Conservation (phyloP, 139 green algal species). For the Zygnema cylindricum region DNA sequence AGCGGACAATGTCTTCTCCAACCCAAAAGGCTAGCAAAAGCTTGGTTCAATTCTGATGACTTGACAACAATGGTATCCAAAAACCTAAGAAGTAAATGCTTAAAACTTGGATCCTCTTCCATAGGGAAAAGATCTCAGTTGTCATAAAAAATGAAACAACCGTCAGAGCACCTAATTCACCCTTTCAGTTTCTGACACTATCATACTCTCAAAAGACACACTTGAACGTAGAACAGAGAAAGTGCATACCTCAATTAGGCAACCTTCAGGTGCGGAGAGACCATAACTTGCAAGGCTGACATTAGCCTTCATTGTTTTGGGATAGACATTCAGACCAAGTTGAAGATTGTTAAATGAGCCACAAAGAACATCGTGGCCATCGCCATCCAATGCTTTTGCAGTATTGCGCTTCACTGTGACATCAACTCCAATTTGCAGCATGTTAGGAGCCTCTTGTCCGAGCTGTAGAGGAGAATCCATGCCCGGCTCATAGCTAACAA, state of each 20-base stretch:
- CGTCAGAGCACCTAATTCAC: not conserved
- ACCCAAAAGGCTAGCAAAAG: too few species aligned
- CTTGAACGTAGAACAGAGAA: too few species aligned
- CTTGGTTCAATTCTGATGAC: too few species aligned
- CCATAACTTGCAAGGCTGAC: conserved; percentile 69
- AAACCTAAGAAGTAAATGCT: too few species aligned
- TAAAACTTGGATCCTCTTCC: too few species aligned
- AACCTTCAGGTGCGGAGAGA: conserved; percentile 70
- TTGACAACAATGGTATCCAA: too few species aligned
- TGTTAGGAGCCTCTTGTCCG: conserved; percentile 57
- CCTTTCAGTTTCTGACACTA: not conserved
- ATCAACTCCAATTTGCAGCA: conserved; percentile 57
- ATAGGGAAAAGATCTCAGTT: too few species aligned
- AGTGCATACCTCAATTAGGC: conserved; percentile 70
- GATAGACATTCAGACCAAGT: conserved; percentile 63
- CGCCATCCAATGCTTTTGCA: conserved; percentile 61
- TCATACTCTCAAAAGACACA: not conserved
- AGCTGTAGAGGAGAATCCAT: conserved; percentile 65
- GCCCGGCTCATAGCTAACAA: conserved; percentile 67
- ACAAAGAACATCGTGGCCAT: conserved; percentile 36
- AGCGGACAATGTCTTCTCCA: too few species aligned
- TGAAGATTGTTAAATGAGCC: conserved; percentile 64
- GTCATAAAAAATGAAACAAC: too few species aligned
- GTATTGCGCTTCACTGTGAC: conserved; percentile 39
- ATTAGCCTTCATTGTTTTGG: conserved; percentile 64